phyloP scores from a whole-genome alignment of 2,329 filamentous ascomycete species.

The Aspergillus versicolor region DNA sequence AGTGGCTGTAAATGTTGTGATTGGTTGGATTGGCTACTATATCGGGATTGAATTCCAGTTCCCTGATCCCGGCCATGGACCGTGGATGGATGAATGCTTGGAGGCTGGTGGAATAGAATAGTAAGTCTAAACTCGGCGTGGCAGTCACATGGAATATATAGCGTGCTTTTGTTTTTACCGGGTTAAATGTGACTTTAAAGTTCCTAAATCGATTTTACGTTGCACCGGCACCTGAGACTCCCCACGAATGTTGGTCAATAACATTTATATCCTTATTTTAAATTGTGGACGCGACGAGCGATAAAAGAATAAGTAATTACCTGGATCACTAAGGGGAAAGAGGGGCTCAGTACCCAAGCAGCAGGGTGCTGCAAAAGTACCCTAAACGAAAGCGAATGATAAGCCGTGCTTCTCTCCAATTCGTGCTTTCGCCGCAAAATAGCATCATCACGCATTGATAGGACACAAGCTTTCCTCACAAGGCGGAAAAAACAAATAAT shows the following conservation, averaged over 20 bases:
- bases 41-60: background rate
- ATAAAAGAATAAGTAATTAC: background rate
- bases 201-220: too few species aligned
- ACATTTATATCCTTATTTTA: too few species aligned
- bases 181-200: too few species aligned
- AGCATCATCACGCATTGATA: slow-evolving; percentile 7
- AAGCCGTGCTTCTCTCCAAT: background rate
- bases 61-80: too few species aligned
- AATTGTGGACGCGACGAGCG: too few species aligned
- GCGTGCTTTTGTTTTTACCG: too few species aligned
- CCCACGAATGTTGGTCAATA: too few species aligned
- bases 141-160: too few species aligned
- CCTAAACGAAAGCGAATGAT: background rate
- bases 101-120: too few species aligned
- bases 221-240: too few species aligned
- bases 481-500: background rate
- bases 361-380: background rate
- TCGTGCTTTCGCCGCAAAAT: slow-evolving; percentile 6
- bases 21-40: background rate
- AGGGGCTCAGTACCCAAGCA: background rate
- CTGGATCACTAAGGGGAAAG: background rate
- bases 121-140: too few species aligned
- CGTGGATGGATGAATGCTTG: too few species aligned
- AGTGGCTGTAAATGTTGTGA: background rate
- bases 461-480: background rate